Percentiles rank a stretch among this genome's conserved stretches.
These are phyloP conservation scores for Amanita thiersii DNA, from an alignment of 768 basidiomycete genomes.

Conservation along the genomic window DNA sequence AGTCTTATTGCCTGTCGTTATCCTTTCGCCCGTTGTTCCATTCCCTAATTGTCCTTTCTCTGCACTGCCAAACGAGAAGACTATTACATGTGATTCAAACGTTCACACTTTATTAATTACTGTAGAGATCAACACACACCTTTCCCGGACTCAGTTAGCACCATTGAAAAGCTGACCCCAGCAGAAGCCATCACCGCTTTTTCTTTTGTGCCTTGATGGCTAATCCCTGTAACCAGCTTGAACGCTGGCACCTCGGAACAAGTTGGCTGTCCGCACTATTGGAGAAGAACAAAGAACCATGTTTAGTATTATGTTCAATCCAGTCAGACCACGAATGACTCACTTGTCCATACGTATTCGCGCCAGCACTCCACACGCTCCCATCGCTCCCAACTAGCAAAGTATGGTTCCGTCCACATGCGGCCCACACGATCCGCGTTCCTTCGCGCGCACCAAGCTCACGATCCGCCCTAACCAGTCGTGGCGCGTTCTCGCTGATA, in stretches of 20 bases:
- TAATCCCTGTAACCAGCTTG: constrained; percentile 52
- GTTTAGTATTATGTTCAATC: too few relatives aligned
- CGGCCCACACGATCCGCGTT: constrained; percentile 70
- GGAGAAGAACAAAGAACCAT: constrained; percentile 1
- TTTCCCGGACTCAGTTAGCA: constrained; percentile 78
- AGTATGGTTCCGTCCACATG: constrained; percentile 77
- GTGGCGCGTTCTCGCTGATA: constrained; percentile 72
- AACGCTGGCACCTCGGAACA: constrained; percentile 62
- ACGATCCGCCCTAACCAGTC: constrained; percentile 39
- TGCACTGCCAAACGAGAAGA: constrained; percentile 85
- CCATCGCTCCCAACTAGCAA: constrained; percentile 79
- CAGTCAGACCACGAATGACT: too few relatives aligned
- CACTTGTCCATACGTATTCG: constrained; percentile 79
- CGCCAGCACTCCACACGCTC: constrained; percentile 76
- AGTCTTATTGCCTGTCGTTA: constrained; percentile 78
- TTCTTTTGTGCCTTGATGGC: constrained; percentile 51
- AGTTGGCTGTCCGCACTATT: constrained; percentile 63
- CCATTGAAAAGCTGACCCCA: constrained; percentile 77
- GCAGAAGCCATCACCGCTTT: constrained; percentile 67
- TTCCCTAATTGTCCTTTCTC: constrained; percentile 93
- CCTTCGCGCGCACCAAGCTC: constrained; percentile 54
- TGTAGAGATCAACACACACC: constrained; percentile 29
- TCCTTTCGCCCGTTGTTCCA: constrained; percentile 88
- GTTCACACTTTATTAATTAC: constrained; percentile 2
- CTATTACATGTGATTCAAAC: constrained; percentile 28